phyloP scores from a whole-genome alignment of 2,329 filamentous ascomycete genomes.

The Truncatella angustata region DNA sequence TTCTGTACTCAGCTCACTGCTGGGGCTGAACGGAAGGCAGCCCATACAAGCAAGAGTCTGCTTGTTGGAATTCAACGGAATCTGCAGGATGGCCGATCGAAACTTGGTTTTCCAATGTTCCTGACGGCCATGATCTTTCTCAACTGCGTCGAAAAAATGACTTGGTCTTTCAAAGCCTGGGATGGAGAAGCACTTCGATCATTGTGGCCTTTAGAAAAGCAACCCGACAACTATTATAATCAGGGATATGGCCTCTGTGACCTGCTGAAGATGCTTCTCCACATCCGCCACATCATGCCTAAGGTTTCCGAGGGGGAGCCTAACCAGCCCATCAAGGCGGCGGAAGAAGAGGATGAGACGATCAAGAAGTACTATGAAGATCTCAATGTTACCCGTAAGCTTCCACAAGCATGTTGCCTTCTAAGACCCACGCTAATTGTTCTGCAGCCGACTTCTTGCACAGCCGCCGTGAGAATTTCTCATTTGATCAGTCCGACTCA shows the following conservation, averaged over 20 bases:
- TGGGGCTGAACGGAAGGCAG: constrained; percentile 62
- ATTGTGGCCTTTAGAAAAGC: constrained; percentile 60
- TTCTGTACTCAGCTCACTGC: constrained; percentile 65
- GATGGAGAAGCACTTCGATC: constrained; percentile 59
- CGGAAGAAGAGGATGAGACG: constrained; percentile 44
- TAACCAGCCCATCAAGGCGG: constrained; percentile 47
- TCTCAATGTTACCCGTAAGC: constrained; percentile 58
- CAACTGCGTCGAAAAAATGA: constrained; percentile 66
- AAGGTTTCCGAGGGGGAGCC: constrained; percentile 42
- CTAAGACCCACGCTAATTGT: constrained; percentile 13
- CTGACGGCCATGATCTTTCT: constrained; percentile 61
- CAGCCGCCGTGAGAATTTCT: constrained; percentile 48
- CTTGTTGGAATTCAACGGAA: constrained; percentile 60
- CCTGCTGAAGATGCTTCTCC: constrained; percentile 59
- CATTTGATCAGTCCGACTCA: constrained; percentile 50
- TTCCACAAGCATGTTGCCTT: not conserved
- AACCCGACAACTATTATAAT: constrained; percentile 54
- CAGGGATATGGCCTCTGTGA: constrained; percentile 59
- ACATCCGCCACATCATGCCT: constrained; percentile 59
- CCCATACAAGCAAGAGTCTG: constrained; percentile 55
- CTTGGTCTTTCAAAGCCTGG: constrained; percentile 68
- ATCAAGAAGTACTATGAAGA: constrained; percentile 53
- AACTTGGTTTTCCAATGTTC: constrained; percentile 60
- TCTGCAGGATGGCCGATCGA: constrained; percentile 59
- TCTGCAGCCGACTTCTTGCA: constrained; percentile 36